A percentile compares a stretch with the other conserved stretches of the same genome.
Conservation (phyloP, 768 basidiomycete genomes). For the Hericium erinaceus region DNA sequence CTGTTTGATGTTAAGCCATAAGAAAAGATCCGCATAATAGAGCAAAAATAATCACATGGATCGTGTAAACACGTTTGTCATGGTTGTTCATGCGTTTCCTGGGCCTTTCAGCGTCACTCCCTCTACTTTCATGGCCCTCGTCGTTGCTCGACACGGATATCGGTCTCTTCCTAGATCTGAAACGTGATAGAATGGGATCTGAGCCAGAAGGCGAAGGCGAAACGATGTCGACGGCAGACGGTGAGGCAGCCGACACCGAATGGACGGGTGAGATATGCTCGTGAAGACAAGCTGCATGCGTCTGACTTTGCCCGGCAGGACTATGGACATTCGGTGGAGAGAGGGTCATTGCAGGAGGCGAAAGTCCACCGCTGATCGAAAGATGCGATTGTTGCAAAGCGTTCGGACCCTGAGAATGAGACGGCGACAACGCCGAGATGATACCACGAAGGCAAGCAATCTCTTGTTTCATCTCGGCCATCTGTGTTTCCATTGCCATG, state of each 20-base stretch:
- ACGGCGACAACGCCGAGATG: slow-evolving; percentile 16
- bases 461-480: slow-evolving; percentile 47
- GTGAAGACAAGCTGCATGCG: too few relatives aligned
- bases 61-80: slow-evolving; percentile 55
- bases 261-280: too few relatives aligned
- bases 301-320: too few relatives aligned
- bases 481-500: slow-evolving; percentile 48
- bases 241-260: too few relatives aligned
- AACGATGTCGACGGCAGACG: too few relatives aligned
- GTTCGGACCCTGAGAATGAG: background rate
- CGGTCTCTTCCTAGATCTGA: slow-evolving; percentile 11
- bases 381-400: too few relatives aligned
- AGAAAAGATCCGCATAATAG: too few relatives aligned
- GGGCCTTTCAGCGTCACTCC: slow-evolving; percentile 27
- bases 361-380: too few relatives aligned
- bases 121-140: slow-evolving; percentile 18
- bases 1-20: slow-evolving; percentile 23
- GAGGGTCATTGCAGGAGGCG: too few relatives aligned
- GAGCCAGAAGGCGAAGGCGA: too few relatives aligned
- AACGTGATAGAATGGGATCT: too few relatives aligned
- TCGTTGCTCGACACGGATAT: background rate
- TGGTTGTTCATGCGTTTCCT: slow-evolving; percentile 47
- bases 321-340: too few relatives aligned
- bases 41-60: slow-evolving; percentile 37
- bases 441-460: slow-evolving; percentile 36